Base-by-base conservation (phyloP, 2,329 filamentous ascomycete species). In the Aureobasidium sp. region DNA sequence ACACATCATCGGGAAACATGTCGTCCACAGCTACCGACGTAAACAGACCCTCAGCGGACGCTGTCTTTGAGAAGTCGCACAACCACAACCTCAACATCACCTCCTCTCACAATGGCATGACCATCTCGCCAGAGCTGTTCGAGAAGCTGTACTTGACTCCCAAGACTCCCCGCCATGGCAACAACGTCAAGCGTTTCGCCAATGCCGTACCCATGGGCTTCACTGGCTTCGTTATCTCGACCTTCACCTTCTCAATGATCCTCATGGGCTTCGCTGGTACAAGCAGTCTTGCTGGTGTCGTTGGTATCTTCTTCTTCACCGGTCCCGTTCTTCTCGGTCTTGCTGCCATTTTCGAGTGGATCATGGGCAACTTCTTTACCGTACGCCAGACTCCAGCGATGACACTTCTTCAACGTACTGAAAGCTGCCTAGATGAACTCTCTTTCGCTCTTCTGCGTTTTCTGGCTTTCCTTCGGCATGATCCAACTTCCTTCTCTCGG, bases 381-480 rank as follows among this genome's bases (percentile, higher is more conserved):
- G 56, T 59, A 27, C 49, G 56, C 22, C 19, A 19, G 15, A 39
- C 2, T 2, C 4, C 17, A 29, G 14, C 6, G 6, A 27, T 14
- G 12, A 17, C 1, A 40, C 15, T 14, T n/a, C 14, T 27, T 14
- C 11, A 11, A 15, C 5, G 12, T 48, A 29, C 44, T 59, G 3
- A 59, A 15, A 7, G 1, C 12, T 15, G 7, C 14, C 1, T 33
- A 59, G 56, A 82, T 82, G 79, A 79, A 81, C 74, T 77, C 80
- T 0, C 79, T 79, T 70, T 78, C 76, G 4, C 72, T 82, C 40
- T 82, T 82, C 65, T 72, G 74, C 44, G 78, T 81, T 65, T 82
- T 82, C 68, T 82, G 79, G 78, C 72, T 81, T 4, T 79, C 76
- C 2, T 82, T 83, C 66, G 80, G 78, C 17, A 67, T 81, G 50